Percentiles rank a stretch among this genome's conserved stretches.
Conservation (phyloP, 257 asterid genomes). For the Scutellaria minor region DNA sequence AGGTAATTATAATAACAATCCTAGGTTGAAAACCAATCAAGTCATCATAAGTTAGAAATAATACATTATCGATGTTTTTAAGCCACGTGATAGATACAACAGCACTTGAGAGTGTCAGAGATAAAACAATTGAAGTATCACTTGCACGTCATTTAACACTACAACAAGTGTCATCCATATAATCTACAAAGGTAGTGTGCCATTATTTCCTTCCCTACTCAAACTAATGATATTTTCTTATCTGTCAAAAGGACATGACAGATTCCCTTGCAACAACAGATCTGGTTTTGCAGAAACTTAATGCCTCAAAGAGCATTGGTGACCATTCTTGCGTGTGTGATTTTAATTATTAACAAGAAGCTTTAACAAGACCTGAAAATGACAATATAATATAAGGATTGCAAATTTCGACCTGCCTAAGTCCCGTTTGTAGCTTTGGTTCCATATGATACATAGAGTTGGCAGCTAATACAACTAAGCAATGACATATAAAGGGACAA, state of each 20-base stretch:
- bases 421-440: not conserved
- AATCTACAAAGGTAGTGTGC: not conserved
- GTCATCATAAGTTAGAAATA: not conserved
- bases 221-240: not conserved
- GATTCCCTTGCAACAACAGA: not conserved
- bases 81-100: not conserved
- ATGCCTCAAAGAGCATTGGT: not conserved
- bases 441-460: not conserved
- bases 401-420: not conserved
- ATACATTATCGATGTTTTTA: not conserved
- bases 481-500: not conserved
- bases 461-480: not conserved
- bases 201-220: not conserved
- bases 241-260: not conserved
- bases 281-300: not conserved
- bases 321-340: not conserved
- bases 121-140: slow-evolving; percentile 12
- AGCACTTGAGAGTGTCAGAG: not conserved
- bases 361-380: not conserved
- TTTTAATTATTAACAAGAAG: not conserved
- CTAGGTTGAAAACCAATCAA: not conserved
- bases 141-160: not conserved
- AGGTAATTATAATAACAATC: not conserved
- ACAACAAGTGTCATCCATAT: not conserved
- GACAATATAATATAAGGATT: not conserved